These are phyloP conservation scores for Xanthoparmelia taractica DNA, from an alignment of 495 filamentous ascomycete species.

Conservation along the genomic window DNA sequence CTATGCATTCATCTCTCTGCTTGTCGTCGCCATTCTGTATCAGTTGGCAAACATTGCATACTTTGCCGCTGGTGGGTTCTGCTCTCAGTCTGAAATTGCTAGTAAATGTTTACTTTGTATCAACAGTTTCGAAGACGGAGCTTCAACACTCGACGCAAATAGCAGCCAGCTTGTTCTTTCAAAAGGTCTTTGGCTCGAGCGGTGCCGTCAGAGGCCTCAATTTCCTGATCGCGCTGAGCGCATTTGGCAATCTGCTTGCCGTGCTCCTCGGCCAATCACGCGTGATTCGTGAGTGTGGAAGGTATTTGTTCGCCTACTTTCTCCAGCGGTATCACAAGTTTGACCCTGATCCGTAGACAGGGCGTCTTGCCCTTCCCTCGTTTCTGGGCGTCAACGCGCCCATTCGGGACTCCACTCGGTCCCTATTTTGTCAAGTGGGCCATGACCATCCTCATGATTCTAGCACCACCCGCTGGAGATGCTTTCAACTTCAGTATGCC, in stretches of 20 bases:
- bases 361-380: constrained; percentile 55
- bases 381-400: constrained; percentile 57
- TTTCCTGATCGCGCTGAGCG: constrained; percentile 53
- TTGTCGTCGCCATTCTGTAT: constrained; percentile 47
- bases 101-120: not conserved
- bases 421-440: constrained; percentile 53
- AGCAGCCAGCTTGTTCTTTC: constrained; percentile 53
- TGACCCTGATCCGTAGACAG: constrained; percentile 38
- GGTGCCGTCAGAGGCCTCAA: constrained; percentile 47
- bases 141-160: constrained; percentile 46
- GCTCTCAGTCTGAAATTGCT: not conserved
- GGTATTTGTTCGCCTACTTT: constrained; percentile 32
- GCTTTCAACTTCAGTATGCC: constrained; percentile 50
- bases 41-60: constrained; percentile 57
- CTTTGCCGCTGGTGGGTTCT: constrained; percentile 40
- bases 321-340: constrained; percentile 40
- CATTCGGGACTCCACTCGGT: constrained; percentile 55
- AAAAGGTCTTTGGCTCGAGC: constrained; percentile 48
- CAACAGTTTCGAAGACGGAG: constrained; percentile 40
- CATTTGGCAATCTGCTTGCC: constrained; percentile 57
- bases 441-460: constrained; percentile 55
- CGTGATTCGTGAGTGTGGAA: not conserved
- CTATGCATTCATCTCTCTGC: constrained; percentile 44
- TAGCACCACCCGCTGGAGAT: constrained; percentile 59
- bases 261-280: constrained; percentile 46